Base-by-base conservation (phyloP, 1,284 basidiomycete genomes). In the Mycena sp. region DNA sequence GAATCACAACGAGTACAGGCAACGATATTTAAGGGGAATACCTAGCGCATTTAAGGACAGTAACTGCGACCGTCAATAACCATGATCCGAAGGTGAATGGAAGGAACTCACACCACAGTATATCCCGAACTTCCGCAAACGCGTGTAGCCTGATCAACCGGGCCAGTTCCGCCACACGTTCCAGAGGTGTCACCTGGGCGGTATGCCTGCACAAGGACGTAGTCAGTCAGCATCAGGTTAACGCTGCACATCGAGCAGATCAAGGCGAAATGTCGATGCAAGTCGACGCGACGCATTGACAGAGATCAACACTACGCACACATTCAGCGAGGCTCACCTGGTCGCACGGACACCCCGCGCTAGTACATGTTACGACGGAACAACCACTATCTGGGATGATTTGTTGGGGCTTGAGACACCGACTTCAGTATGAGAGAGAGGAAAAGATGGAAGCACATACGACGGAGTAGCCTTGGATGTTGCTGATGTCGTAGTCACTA, bases 401-500 rank as follows among this genome's bases (percentile, higher is more conserved):
- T 46, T 55, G 53, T 35, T 55, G 53, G 7, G 53, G 2, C 53
- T 55, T 4, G 1, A 37, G 6, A 43, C 14, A 17, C 25, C 25
- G 14, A 54, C 38, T 30, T 35, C 3, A 41, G 16, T 28, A 17
- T 3, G 26, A 5, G 2, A 29, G 21, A 16, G 30, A 29, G 2
- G 16, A 26, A 25, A 32, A 26, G 41, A 25, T 35, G 14, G 32
- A 35, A 35, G 17, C 14, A 19, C 35, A 25, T 23, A 60, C 58
- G 6, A 60, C 49, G 7, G 58, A 60, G 50, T 29, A 60, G 9
- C 58, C 58, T 25, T 50, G 50, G 6, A 59, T 61, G 56, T 58
- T 58, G 46, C 56, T 58, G 56, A 58, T 58, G 28, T 58, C 56
- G 56, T 58, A 58, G 56, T 58, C 56, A 29, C 56, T 58, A 46